Percentiles rank a stretch among this genome's conserved stretches.
These are phyloP conservation scores for Ceratocystis colombiana DNA, from an alignment of 2,329 filamentous ascomycete species.

Conservation along the genomic window DNA sequence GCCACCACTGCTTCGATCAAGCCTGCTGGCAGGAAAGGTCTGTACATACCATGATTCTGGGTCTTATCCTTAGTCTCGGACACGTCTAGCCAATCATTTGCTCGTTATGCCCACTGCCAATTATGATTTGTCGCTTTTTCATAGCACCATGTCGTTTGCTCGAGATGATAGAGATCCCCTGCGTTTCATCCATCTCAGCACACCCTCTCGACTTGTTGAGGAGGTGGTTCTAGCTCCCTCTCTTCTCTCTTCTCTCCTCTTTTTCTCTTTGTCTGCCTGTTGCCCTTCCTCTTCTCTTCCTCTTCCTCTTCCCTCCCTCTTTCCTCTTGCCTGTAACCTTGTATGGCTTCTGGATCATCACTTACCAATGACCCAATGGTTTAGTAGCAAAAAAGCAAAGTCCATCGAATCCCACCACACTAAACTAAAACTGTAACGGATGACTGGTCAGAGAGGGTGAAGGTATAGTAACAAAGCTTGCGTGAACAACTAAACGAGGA, in stretches of 20 bases:
- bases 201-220: not conserved
- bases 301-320: not conserved
- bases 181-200: conserved; percentile 3
- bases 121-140: not conserved
- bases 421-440: not conserved
- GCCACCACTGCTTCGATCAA: not conserved
- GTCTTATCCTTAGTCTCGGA: not conserved
- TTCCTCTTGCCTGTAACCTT: not conserved
- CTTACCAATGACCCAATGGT: not conserved
- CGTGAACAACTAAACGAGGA: not conserved
- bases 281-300: not conserved
- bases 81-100: not conserved
- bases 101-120: not conserved
- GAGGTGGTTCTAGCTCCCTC: not conserved
- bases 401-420: not conserved
- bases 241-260: not conserved
- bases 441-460: not conserved
- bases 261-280: not conserved
- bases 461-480: not conserved
- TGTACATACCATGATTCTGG: conserved; percentile 3
- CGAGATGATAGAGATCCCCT: not conserved
- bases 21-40: not conserved
- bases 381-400: not conserved
- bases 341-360: conserved; percentile 3
- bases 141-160: not conserved